phyloP scores from a whole-genome alignment of 176 grass and related monocot genomes.

The Lolium multiflorum region DNA sequence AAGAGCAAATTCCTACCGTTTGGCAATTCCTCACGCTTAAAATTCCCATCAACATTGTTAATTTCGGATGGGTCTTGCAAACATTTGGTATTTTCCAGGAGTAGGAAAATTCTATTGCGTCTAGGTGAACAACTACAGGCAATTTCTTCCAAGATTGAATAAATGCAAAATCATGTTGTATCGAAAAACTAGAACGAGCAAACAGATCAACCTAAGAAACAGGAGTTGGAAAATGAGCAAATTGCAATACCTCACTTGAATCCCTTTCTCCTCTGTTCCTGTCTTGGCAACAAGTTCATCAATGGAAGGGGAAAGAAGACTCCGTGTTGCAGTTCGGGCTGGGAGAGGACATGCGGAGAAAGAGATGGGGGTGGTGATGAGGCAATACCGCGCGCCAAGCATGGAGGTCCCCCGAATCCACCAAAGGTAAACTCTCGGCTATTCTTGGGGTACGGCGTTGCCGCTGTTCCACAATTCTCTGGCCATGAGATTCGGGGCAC shows the following conservation, averaged over 20 bases:
- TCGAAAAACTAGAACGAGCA: neutral
- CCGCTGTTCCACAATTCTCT: slow-evolving; percentile 20
- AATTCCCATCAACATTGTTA: neutral
- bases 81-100: neutral
- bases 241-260: slow-evolving; percentile 38
- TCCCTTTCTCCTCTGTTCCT: neutral
- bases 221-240: neutral
- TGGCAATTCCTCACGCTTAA: neutral
- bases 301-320: slow-evolving; percentile 26
- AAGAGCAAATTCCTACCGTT: neutral
- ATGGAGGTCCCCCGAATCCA: slow-evolving; percentile 27
- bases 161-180: neutral
- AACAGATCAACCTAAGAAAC: neutral
- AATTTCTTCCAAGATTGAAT: neutral
- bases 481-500: neutral
- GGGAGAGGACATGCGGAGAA: slow-evolving; percentile 11
- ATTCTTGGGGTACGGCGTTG: slow-evolving; percentile 25
- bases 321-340: neutral
- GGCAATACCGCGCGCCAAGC: slow-evolving; percentile 22
- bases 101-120: neutral
- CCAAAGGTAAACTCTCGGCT: slow-evolving; percentile 1
- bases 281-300: neutral
- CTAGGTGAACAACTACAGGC: neutral
- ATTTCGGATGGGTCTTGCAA: neutral
- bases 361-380: slow-evolving; percentile 6